phyloP scores from a whole-genome alignment of 805 yeast species.

The Candida stauntonica region DNA sequence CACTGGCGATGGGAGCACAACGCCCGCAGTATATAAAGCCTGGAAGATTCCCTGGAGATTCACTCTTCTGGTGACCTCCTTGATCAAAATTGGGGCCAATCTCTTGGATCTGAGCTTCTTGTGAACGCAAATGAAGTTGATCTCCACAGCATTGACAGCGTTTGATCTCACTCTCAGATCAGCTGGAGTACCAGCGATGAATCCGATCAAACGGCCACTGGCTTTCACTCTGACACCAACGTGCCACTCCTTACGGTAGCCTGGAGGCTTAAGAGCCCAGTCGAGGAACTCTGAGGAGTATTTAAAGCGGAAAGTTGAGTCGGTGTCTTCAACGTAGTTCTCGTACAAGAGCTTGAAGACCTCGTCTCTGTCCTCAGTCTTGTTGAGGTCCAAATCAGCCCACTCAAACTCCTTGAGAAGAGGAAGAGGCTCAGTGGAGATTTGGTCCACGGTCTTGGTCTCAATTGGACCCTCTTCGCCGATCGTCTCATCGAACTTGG shows the following conservation, averaged over 20 bases:
- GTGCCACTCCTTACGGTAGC: conserved; percentile 85
- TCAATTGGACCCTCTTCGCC: conserved; percentile 82
- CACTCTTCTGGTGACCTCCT: conserved; percentile 91
- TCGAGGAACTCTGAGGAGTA: conserved; percentile 77
- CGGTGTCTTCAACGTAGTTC: conserved; percentile 92
- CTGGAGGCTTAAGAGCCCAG: conserved; percentile 95
- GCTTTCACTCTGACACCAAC: conserved; percentile 86
- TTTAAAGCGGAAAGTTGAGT: conserved; percentile 87
- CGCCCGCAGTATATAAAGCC: conserved; percentile 92
- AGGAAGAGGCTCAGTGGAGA: conserved; percentile 66
- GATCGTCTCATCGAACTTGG: conserved; percentile 64
- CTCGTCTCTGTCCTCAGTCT: conserved; percentile 59
- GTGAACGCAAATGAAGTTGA: conserved; percentile 91
- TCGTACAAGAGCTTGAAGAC: conserved; percentile 77
- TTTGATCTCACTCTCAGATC: conserved; percentile 55
- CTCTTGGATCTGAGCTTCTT: conserved; percentile 91
- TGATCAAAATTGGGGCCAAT: conserved; percentile 88
- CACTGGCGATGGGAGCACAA: conserved; percentile 87
- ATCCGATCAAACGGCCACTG: conserved; percentile 79
- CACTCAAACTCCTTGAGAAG: conserved; percentile 77
- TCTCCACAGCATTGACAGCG: conserved; percentile 67
- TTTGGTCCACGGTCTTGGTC: conserved; percentile 62
- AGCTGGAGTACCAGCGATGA: conserved; percentile 87
- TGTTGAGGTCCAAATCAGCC: conserved; percentile 68
- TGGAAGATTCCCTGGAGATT: conserved; percentile 87